Evolutionary conservation across 139 green algal genomes (phyloP), one percentile per base, ranked within the genome.

Genomic region (Tetradesmus lagerheimii): DNA sequence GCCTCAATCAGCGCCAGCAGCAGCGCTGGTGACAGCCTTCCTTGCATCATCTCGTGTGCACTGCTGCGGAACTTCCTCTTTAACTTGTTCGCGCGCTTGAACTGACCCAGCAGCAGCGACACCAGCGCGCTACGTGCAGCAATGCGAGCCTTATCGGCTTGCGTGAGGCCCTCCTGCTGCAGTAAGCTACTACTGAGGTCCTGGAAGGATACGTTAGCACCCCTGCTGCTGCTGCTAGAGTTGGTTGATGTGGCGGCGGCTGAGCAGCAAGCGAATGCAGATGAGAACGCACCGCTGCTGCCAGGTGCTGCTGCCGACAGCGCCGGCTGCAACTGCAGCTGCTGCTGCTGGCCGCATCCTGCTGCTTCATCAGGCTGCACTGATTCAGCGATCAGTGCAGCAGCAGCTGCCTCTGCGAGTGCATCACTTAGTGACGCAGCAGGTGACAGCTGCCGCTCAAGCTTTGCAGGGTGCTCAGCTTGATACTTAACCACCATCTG

Each of bases 1-100:
- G 35, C 57, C 82, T 87, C 82, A 39, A 87, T 87, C 8, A 37
- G 3, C 5, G 41, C 82, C 57, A 87, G 82, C 53, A 87, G 82
- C 53, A 78, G 34, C 18, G 34, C 82, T 38, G 82, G 82, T 4
- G 57, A 62, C 82, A 67, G 71, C 23, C 82, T 38, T 1, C 82
- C 82, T 57, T 77, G 27, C 29, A 6, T 1, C 35, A 79, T 57
- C 53, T 87, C 82, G 27, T 43, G 5, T 14, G 35, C 82, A n/a
- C 50, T 29, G 15, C 31, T 78, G n/a, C 35, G 38, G 20, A 78
- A 43, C 57, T 78, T 50, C 16, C 82, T 29, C 34, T 87, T 87
- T 0, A 87, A 18, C 57, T 78, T 77, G 82, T 87, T 87, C 0
- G 35, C 34, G 27, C 82, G 82, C 57, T 87, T 87, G 57, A 87